A percentile compares a stretch with the other conserved stretches of the same genome.
Evolutionary conservation across 345 rosid species (phyloP).

Genomic region (Rhodamnia argentea): DNA sequence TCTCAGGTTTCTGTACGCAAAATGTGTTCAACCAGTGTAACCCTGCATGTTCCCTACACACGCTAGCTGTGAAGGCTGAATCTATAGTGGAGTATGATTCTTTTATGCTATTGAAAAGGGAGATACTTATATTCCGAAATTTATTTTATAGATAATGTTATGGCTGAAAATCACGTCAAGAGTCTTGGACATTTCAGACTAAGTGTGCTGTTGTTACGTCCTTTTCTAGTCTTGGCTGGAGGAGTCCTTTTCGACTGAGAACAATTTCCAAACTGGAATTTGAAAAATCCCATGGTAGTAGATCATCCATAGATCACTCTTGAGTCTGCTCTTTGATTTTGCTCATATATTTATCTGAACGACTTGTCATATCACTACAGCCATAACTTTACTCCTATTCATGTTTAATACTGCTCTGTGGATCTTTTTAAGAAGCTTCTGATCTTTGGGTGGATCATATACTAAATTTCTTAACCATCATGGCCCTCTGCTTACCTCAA

Average conservation of each 20-base stretch:
- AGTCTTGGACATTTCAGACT: background rate
- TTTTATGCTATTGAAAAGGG: background rate
- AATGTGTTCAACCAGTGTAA: background rate
- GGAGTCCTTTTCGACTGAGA: background rate
- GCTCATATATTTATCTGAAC: background rate
- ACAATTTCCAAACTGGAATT: background rate
- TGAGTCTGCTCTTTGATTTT: background rate
- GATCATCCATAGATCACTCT: background rate
- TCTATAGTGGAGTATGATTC: background rate
- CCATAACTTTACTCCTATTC: background rate
- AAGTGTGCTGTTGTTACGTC: background rate
- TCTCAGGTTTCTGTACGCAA: background rate
- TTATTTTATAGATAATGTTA: background rate
- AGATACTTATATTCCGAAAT: background rate
- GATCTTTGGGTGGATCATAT: background rate
- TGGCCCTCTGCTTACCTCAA: background rate
- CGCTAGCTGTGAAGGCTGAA: background rate
- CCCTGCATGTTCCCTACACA: background rate
- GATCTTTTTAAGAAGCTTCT: background rate
- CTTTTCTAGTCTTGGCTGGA: background rate
- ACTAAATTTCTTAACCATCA: background rate
- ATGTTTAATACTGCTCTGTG: background rate
- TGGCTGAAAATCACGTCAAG: background rate
- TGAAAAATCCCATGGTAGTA: background rate
- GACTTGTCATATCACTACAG: background rate